phyloP scores from a whole-genome alignment of 73 alveolate species.

The Paramecium sexaurelia region DNA sequence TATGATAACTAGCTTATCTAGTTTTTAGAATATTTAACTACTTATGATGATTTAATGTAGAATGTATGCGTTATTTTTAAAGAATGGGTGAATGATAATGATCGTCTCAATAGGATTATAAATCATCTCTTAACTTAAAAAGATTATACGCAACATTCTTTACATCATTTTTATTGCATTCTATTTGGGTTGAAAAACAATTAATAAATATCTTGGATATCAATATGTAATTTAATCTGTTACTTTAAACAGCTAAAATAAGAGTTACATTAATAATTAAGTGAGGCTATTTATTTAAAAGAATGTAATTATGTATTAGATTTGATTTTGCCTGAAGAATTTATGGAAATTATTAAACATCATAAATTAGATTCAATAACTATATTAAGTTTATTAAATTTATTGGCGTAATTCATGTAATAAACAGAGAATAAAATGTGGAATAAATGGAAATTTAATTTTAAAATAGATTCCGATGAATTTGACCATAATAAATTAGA shows the following conservation, averaged over 20 bases:
- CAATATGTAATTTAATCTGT: background rate
- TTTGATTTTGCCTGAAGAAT: constrained; percentile 36
- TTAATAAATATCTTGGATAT: background rate
- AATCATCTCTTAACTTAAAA: background rate
- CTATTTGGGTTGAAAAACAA: constrained; percentile 6
- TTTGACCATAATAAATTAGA: background rate
- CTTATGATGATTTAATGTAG: background rate
- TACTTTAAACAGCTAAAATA: background rate
- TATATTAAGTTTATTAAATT: background rate
- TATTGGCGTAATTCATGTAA: background rate
- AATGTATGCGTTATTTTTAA: background rate
- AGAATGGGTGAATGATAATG: constrained; percentile 25
- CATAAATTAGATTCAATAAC: background rate
- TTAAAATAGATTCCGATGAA: background rate
- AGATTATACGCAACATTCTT: background rate
- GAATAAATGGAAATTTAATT: background rate
- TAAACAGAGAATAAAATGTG: background rate
- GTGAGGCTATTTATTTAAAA: background rate
- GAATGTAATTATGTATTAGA: background rate
- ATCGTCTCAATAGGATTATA: background rate
- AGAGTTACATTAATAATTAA: background rate
- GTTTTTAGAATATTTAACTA: constrained; percentile 13
- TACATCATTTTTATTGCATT: background rate
- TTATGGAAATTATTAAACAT: background rate
- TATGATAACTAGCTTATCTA: background rate